Conservation (phyloP, 257 asterid species). For the Linderniella brevidens region DNA sequence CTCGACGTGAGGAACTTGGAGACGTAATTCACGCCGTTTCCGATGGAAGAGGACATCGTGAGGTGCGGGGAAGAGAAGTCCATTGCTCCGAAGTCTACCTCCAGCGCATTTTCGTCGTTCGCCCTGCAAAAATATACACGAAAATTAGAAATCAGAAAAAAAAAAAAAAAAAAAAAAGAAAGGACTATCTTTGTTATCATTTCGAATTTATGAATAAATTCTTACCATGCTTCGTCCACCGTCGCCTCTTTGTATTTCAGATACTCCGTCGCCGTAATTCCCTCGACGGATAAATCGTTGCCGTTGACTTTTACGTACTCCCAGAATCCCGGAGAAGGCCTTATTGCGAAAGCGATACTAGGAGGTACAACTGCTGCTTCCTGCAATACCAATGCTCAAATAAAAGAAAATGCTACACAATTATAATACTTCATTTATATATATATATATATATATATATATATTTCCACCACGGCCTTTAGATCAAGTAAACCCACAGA, state of each 20-base stretch:
- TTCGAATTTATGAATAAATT: background rate
- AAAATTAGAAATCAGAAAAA: background rate
- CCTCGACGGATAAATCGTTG: slow-evolving; percentile 69
- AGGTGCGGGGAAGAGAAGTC: slow-evolving; percentile 52
- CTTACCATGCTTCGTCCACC: slow-evolving; percentile 57
- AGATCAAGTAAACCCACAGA: too few relatives aligned
- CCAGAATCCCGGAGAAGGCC: slow-evolving; percentile 92
- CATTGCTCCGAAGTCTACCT: slow-evolving; percentile 78
- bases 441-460: too few relatives aligned
- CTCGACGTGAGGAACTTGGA: slow-evolving; percentile 62
- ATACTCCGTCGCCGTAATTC: slow-evolving; percentile 57
- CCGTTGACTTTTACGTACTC: slow-evolving; percentile 74
- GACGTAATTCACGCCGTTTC: slow-evolving; percentile 54
- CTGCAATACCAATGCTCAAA: slow-evolving; percentile 14
- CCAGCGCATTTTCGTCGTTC: slow-evolving; percentile 64
- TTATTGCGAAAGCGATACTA: slow-evolving; percentile 49
- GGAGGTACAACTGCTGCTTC: slow-evolving; percentile 96
- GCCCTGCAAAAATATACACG: slow-evolving; percentile 41
- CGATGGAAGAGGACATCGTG: slow-evolving; percentile 61
- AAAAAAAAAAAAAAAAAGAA: background rate
- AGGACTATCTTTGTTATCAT: background rate
- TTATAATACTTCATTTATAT: too few relatives aligned
- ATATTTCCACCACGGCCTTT: too few relatives aligned
- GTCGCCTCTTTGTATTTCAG: slow-evolving; percentile 70
- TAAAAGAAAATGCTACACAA: background rate